Base-by-base conservation (phyloP, 2,329 filamentous ascomycete species). In the Teratosphaeria viscida region DNA sequence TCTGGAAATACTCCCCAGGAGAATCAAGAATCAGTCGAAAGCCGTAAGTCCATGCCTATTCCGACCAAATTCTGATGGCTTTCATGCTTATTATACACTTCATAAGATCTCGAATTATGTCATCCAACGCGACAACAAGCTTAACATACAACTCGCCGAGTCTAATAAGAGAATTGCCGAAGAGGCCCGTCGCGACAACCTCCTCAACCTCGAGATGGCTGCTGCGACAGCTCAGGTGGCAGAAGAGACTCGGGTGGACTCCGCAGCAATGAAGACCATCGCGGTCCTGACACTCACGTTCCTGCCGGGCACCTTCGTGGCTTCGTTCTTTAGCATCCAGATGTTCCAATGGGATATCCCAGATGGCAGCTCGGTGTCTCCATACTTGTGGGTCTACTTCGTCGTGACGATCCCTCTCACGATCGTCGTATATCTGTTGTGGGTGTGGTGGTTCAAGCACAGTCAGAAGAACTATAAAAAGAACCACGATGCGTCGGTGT, bases 221-320 rank as follows among this genome's bases (percentile, higher is more conserved):
- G 69, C 69, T 56, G 66, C 68, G n/a, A 71, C 70, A 5, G 68
- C 68, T 7, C 68, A 71, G 49, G 65, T 72, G 43, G 70, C 70
- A 19, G 69, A 72, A 55, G 64, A 70, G 57, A 69, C 70, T 27
- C 60, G 70, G 56, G 63, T 70, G 8, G 75, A 77, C 60, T 74
- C 69, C 47, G 69, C 72, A 16, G 75, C 74, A 12, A 78, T 78
- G 76, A 77, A 77, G 64, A 76, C 74, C 0, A 77, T 78, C 19
- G 76, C 76, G 0, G 68, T 77, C 8, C 67, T 76, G 61, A 78
- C 76, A 1, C 62, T 78, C 19, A 67, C 76, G 5, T 78, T 78
- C 68, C 69, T 78, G 49, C 76, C 76, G 2, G 68, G 73, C 1
- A 71, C 74, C 2, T 73, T 74, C 23, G 68, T 72, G 8, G 70